phyloP scores from a whole-genome alignment of 2,329 filamentous ascomycete genomes.

The Claviceps purpurea region DNA sequence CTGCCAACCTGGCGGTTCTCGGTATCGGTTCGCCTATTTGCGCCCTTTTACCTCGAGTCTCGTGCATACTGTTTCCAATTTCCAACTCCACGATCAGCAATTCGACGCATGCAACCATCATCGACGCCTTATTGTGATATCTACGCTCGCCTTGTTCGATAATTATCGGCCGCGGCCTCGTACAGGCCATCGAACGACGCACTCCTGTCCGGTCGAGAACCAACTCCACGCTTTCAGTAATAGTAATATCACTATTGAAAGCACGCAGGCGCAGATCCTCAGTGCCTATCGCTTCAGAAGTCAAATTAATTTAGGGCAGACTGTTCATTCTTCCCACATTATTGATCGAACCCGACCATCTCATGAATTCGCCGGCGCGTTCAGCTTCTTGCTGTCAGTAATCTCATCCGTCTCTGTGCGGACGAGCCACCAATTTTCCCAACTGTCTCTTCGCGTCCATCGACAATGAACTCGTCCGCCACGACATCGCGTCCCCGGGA shows the following conservation, averaged over 20 bases:
- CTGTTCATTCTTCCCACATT: background rate
- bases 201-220: background rate
- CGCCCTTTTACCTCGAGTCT: background rate
- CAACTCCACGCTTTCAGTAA: background rate
- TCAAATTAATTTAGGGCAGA: background rate
- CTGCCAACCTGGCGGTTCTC: background rate
- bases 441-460: conserved; percentile 1
- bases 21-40: background rate
- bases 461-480: conserved; percentile 3
- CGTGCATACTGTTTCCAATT: background rate
- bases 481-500: background rate
- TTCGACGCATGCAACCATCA: background rate
- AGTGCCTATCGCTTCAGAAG: background rate
- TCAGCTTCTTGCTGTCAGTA: conserved; percentile 2
- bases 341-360: background rate
- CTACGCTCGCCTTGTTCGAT: background rate
- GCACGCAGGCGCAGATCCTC: background rate
- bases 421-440: conserved; percentile 7
- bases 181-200: background rate
- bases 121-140: background rate
- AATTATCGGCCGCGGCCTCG: background rate
- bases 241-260: no score
- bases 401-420: conserved; percentile 2
- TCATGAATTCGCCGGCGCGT: conserved; percentile 2
- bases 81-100: background rate